These are phyloP conservation scores for Picochlorum sp. DNA, from an alignment of 139 green algal species.

Conservation along the genomic window DNA sequence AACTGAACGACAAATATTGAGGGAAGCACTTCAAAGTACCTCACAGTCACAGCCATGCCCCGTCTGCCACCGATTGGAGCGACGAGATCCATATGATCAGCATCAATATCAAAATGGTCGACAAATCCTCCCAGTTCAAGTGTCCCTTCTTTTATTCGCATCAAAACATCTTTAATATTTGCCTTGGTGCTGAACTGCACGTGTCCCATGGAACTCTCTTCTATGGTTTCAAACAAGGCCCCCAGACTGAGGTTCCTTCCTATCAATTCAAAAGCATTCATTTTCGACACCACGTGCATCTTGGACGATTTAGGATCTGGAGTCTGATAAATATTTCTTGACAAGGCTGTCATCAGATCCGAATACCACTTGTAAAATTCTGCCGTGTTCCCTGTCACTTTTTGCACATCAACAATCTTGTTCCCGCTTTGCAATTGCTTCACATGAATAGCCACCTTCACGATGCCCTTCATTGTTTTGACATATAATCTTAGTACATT, in stretches of 20 bases:
- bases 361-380: conserved; percentile 45
- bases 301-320: neutral
- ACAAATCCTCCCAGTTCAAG: conserved; percentile 13
- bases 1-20: conserved; percentile 24
- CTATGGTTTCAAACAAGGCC: conserved; percentile 17
- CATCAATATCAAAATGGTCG: neutral
- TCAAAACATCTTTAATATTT: conserved; percentile 4
- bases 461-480: conserved; percentile 12
- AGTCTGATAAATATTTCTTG: neutral
- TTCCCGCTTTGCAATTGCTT: conserved; percentile 22
- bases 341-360: conserved; percentile 18
- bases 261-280: conserved; percentile 26
- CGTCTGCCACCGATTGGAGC: neutral
- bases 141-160: neutral
- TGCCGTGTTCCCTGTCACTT: conserved; percentile 25
- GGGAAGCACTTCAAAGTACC: conserved; percentile 21
- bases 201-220: conserved; percentile 8
- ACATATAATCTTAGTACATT: conserved; percentile 28
- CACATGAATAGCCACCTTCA: conserved; percentile 25
- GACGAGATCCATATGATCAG: neutral
- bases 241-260: conserved; percentile 3
- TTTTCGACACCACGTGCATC: neutral
- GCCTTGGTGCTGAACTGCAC: conserved; percentile 28
- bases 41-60: conserved; percentile 4
- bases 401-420: conserved; percentile 33